These are phyloP conservation scores for Penicillium sp. DNA, from an alignment of 2,329 filamentous ascomycete species.

Conservation along the genomic window DNA sequence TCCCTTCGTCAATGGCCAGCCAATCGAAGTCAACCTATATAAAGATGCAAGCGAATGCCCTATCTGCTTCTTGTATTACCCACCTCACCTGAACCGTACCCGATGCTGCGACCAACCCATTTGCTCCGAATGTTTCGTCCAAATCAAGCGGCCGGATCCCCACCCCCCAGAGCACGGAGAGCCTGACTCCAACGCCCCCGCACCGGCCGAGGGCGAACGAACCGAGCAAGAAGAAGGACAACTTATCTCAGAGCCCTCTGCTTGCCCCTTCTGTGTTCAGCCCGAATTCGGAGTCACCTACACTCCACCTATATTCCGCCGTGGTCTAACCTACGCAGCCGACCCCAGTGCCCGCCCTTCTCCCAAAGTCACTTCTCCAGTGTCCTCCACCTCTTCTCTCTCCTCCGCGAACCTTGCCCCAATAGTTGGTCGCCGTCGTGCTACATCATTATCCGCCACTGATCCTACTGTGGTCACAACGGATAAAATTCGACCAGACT, in stretches of 20 bases:
- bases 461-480: slow-evolving; percentile 89
- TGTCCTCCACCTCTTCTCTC: slow-evolving; percentile 85
- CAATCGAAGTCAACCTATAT: slow-evolving; percentile 89
- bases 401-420: slow-evolving; percentile 57
- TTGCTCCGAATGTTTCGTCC: slow-evolving; percentile 98
- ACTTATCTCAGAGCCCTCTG: slow-evolving; percentile 86
- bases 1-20: slow-evolving; percentile 91
- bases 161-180: slow-evolving; percentile 79
- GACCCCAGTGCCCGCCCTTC: slow-evolving; percentile 56
- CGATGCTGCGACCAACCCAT: slow-evolving; percentile 95
- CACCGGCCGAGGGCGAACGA: slow-evolving; percentile 36
- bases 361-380: slow-evolving; percentile 66
- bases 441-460: slow-evolving; percentile 76
- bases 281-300: slow-evolving; percentile 97
- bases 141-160: slow-evolving; percentile 93
- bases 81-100: slow-evolving; percentile 90
- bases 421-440: slow-evolving; percentile 56
- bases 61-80: slow-evolving; percentile 96
- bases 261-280: slow-evolving; percentile 93
- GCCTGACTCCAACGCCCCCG: slow-evolving; percentile 45
- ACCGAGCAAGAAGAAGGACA: slow-evolving; percentile 57
- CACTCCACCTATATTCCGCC: slow-evolving; percentile 82
- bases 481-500: slow-evolving; percentile 89
- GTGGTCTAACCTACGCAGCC: slow-evolving; percentile 74
- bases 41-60: slow-evolving; percentile 90